Base-by-base conservation (phyloP, 805 yeast species). In the Ogataea pilisensis region DNA sequence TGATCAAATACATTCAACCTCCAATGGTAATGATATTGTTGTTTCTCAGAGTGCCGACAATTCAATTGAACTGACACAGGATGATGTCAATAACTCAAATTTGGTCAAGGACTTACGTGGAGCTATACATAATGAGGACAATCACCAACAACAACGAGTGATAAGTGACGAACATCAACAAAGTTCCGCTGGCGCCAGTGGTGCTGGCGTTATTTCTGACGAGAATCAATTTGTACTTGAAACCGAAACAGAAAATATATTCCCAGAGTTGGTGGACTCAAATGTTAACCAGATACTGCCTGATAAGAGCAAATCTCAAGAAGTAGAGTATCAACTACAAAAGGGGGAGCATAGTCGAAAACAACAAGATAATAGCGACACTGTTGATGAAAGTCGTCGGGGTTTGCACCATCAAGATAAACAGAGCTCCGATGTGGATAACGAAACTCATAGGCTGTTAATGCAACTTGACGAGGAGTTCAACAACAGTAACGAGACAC, bases 211-310 rank as follows among this genome's bases (percentile, higher is more conserved):
- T n/a, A n/a, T n/a, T n/a, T 24, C 26, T n/a, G 16, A 27, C 14
- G 16, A 27, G 8, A 27, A 27, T 13, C 30, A 27, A 27, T 27
- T 8, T 27, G 16, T 8, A 8, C 14, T 35, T 27, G 49, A 48
- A 8, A 41, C 41, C 17, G 50, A 48, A 35, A 44, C 45, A 24
- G 41, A 37, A 18, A 44, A 33, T 29, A 37, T 50, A 13, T 45
- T 46, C 31, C 39, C 40, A 28, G 37, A 44, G 19, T 32, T 46
- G 25, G 50, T 46, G 4, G 26, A 36, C 19, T 45, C 48, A 13
- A 39, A 47, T 2, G 48, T 39, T 12, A 34, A 25, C 16, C 31
- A 29, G 8, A 13, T 42, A 4, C 33, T 39, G 3, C 34, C 35
- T 13, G 19, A 34, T 11, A 28, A 30, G 7, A 29, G 24, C 27